Base-by-base conservation (phyloP, 768 basidiomycete genomes). In the Termitomyces eurrhizus region DNA sequence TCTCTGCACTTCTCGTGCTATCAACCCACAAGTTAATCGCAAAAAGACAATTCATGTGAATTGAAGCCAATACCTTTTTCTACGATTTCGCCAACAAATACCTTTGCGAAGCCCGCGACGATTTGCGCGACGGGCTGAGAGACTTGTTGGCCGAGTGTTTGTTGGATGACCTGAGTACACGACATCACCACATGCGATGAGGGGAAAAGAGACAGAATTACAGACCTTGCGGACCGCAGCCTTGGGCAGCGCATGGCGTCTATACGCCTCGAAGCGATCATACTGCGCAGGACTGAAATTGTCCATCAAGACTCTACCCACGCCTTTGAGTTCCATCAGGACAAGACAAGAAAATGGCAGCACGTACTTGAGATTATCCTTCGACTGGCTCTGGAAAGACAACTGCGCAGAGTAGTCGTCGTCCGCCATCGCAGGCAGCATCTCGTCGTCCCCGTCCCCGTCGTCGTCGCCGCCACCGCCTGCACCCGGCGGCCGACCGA, bases 21-120 rank as follows among this genome's bases (percentile, higher is more conserved):
- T 35, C 4, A 35, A 35, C 2, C 33, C 5, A 36, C 7, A 36
- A 36, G 36, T 2, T 2, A 7, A 6, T 7, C 36, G 36, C 36
- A 36, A 9, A 36, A 36, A 11, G 9, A 11, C 7, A 36, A 21
- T 21, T 21, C 21, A 21, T 21, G 21, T 21, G 36, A 36, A 37
- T 11, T 12, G 12, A 12, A 14, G 14, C 13, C 67, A 78, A 58
- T 52, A 92, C 93, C 93, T 75, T 89, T 90, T 69, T 95, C 93
- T 18, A 95, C 83, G 6, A 96, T 90, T 71, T 95, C 93, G 3
- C 94, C 94, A 3, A 96, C 92, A 62, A 95, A 96, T 0, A 96
- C 92, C 68, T 95, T 96, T 14, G 84, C 82, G 59, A 96, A 90
- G 62, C 94, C 94, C 6, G 93, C 92, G 2, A 95, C 89, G 48